Conservation (phyloP, 2,329 filamentous ascomycete species). For the Salinomyces thailandicus region DNA sequence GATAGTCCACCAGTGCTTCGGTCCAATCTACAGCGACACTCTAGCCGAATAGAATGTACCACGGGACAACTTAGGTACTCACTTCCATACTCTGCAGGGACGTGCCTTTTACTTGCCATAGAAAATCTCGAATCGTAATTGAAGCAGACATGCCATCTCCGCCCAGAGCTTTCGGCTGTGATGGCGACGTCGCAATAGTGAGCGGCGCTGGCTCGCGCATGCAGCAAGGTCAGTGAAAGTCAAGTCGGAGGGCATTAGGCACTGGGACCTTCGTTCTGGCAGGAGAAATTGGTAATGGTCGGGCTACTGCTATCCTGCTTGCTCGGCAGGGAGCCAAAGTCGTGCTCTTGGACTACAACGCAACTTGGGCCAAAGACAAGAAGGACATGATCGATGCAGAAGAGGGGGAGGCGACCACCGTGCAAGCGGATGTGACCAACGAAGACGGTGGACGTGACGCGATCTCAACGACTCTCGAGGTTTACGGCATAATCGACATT, state of each 20-base stretch:
- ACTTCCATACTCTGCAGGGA: too few relatives aligned
- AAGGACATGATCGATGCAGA: slow-evolving; percentile 8
- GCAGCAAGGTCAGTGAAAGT: too few relatives aligned
- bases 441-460: slow-evolving; percentile 3
- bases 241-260: too few relatives aligned
- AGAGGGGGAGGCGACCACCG: slow-evolving; percentile 2
- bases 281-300: slow-evolving; percentile 9
- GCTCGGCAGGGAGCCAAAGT: slow-evolving; percentile 6
- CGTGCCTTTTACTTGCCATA: too few relatives aligned
- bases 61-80: too few relatives aligned
- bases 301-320: slow-evolving; percentile 7
- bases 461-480: slow-evolving; percentile 3
- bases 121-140: too few relatives aligned
- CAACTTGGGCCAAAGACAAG: slow-evolving; percentile 4
- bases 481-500: slow-evolving; percentile 6
- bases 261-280: not conserved
- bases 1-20: too few relatives aligned
- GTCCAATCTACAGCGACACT: too few relatives aligned
- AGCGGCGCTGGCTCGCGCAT: not conserved
- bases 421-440: slow-evolving; percentile 6
- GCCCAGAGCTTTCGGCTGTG: not conserved
- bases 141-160: too few relatives aligned
- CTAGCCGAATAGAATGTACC: too few relatives aligned
- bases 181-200: not conserved
- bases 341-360: slow-evolving; percentile 5